Conservation (phyloP, 2,329 filamentous ascomycete species). For the Neopestalotiopsis clavispora region DNA sequence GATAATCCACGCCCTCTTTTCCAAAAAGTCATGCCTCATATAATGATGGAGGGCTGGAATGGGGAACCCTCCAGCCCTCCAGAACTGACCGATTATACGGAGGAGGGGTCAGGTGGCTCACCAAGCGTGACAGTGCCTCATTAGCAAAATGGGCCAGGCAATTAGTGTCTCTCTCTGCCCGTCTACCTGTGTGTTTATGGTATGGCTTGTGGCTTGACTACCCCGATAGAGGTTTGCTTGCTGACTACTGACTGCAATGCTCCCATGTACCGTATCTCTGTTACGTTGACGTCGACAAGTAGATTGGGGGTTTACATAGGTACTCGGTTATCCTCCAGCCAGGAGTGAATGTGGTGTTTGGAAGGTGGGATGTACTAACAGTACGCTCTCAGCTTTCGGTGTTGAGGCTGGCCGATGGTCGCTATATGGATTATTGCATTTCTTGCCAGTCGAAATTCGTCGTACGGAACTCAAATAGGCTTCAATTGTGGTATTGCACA, state of each 20-base stretch:
- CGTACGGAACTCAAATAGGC: neutral
- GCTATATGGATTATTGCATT: neutral
- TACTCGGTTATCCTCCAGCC: neutral
- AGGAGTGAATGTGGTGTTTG: neutral
- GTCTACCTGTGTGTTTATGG: neutral
- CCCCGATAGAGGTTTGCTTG: neutral
- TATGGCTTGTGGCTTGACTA: neutral
- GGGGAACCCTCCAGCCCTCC: neutral
- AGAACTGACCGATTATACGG: neutral
- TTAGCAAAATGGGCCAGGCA: neutral
- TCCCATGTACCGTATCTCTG: neutral
- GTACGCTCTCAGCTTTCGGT: neutral
- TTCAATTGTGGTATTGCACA: neutral
- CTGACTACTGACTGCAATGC: neutral
- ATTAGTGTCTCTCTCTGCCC: neutral
- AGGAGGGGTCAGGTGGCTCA: neutral
- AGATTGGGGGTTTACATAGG: too few species aligned
- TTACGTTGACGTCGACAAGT: neutral
- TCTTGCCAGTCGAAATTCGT: neutral
- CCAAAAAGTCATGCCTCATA: neutral
- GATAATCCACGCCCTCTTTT: conserved; percentile 8
- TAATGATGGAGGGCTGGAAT: neutral
- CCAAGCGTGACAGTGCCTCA: neutral
- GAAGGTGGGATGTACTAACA: neutral
- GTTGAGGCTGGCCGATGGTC: neutral